Evolutionary conservation across 2,329 filamentous ascomycete species (phyloP), one percentile per base, ranked within the genome.

Genomic region (Cryphonectria nitschkei): DNA sequence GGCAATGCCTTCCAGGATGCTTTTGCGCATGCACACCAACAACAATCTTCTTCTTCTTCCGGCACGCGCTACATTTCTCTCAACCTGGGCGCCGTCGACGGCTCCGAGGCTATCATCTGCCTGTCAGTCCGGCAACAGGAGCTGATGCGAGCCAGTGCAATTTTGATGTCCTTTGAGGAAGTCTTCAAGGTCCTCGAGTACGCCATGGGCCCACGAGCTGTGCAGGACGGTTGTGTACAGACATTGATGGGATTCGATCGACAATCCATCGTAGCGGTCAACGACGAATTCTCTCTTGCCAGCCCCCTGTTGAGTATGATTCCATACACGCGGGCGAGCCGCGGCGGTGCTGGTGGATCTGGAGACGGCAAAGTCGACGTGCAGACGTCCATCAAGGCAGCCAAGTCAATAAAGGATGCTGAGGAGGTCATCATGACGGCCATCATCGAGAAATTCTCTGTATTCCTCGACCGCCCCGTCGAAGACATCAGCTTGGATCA

Each of bases 1-100:
- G 82, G 76, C 26, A 79, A 79, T 60, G 77, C 79, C 1, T 84
- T 79, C 74, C 78, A 82, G 43, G 75, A 76, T 46, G 74, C 74
- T 6, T 68, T 71, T 52, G 69, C 69, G 32, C 69, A 66, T 29
- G 68, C 65, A 41, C 58, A 68, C 6, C 34, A 46, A 16, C 46
- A n/a, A 3, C 26, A 13, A 9, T 16, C 13, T 16, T 41, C 62
- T 16, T 1, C 37, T 19, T 41, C 26, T 0, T 32, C 34, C 26
- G 32, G 73, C 14, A 73, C 72, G 1, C 72, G 67, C 9, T 68
- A 70, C n/a, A 68, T 68, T 6, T 63, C 64, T 46, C 61, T 70
- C 50, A 63, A 70, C 60, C 65, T 70, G 29, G 69, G 69, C 1
- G 69, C 65, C 34, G 69, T 70, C 22, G 60, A 67, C 0, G 65